Evolutionary conservation across 129 eudicot genomes (phyloP), one percentile per base, ranked within the genome.

Genomic region (Flaveria robusta): DNA sequence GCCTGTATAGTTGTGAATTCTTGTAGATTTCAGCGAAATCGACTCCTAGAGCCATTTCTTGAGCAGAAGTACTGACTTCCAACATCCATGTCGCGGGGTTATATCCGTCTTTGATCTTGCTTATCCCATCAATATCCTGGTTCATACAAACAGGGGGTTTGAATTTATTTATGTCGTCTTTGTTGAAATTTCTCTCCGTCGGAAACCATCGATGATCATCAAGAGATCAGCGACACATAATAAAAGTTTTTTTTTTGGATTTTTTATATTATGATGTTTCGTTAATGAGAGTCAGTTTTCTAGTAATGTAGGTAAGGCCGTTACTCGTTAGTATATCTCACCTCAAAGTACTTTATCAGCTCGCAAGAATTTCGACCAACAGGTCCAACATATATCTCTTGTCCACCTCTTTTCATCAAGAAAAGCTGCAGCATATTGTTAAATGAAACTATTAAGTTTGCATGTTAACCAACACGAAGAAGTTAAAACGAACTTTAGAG

Each of bases 381-480:
- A 9, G 92, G 92, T 72, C 97, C 97, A 4, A 89, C 97, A 16
- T 89, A 92, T 75, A 89, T 54, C 73, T 89, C 96, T 71, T 81
- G 65, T 34, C 97, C 97, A 24, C 97, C 97, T 34, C 96, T 86
- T 86, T 92, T 89, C 93, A 92, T 77, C 79, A 89, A 84, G 70
- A 92, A 86, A 15, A 92, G 87, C 96, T 92, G 85, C 83, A n/a
- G 1, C 56, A 37, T 7, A 16, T 8, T 9, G 31, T 65, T 62
- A 16, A n/a, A 62, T 49, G 22, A 63, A 37, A 65, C 34, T 65
- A 6, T 0, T 24, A 60, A 62, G 29, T 29, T 24, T 6, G 49
- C 22, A 26, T 10, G 45, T 72, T 19, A 39, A 15, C 19, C 13
- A 37, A 52, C 39, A 63, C 16, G 24, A 24, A n/a, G 7, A 12